A percentile compares a stretch with the other conserved stretches of the same genome.
Evolutionary conservation across 1,139 yeast genomes (phyloP).

Genomic region (Starmera stellimalicola): DNA sequence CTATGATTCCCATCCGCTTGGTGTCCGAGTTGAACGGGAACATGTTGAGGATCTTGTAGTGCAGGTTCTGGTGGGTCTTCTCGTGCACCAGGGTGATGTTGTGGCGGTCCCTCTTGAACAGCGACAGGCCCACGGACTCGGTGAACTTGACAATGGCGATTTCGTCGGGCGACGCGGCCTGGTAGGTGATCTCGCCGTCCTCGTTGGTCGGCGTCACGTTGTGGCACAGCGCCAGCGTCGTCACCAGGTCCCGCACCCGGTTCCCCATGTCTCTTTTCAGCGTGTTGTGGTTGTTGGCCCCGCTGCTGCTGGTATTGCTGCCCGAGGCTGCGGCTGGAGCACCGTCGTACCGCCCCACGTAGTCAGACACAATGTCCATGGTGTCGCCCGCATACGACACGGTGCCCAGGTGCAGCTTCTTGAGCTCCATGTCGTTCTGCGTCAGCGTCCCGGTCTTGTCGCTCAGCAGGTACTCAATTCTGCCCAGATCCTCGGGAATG

Average conservation of each 20-base stretch:
- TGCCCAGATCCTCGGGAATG: constrained; percentile 94
- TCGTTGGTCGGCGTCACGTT: constrained; percentile 87
- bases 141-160: constrained; percentile 94
- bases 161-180: constrained; percentile 98
- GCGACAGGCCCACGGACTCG: constrained; percentile 71
- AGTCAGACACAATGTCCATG: constrained; percentile 77
- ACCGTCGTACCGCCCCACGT: constrained; percentile 28
- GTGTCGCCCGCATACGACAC: constrained; percentile 91
- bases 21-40: constrained; percentile 96
- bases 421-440: constrained; percentile 96
- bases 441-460: constrained; percentile 98
- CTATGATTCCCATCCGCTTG: constrained; percentile 91
- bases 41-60: constrained; percentile 64
- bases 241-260: constrained; percentile 70
- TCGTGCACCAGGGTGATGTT: constrained; percentile 60
- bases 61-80: constrained; percentile 41
- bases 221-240: constrained; percentile 86
- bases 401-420: constrained; percentile 83
- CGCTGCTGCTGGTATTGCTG: constrained; percentile 11
- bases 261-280: constrained; percentile 57
- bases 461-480: constrained; percentile 84
- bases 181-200: constrained; percentile 62
- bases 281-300: constrained; percentile 13
- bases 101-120: constrained; percentile 73
- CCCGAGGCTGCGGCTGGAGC: constrained; percentile 10